A percentile compares a stretch with the other conserved stretches of the same genome.
Conservation (phyloP, 2,329 filamentous ascomycete species). For the Pyricularia sp. region DNA sequence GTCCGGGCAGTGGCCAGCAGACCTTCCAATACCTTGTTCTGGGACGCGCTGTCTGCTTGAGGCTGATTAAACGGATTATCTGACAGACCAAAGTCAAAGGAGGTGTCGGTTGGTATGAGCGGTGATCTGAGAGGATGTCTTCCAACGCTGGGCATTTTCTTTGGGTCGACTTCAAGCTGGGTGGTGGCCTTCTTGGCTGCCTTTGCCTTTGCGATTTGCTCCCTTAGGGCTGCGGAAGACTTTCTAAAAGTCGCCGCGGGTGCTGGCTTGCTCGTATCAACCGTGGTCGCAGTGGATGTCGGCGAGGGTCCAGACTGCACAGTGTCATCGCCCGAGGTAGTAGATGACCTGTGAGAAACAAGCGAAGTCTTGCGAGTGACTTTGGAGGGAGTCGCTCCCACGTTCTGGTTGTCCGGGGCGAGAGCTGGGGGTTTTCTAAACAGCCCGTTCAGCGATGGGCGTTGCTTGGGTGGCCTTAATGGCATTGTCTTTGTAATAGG, state of each 20-base stretch:
- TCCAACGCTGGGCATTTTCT: constrained; percentile 10
- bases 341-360: constrained; percentile 24
- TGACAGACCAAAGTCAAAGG: constrained; percentile 44
- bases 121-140: constrained; percentile 14
- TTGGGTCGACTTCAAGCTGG: constrained; percentile 1
- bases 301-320: constrained; percentile 22
- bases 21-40: constrained; percentile 56
- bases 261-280: constrained; percentile 21
- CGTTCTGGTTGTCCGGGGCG: constrained; percentile 19
- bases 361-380: constrained; percentile 25
- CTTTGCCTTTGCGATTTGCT: constrained; percentile 88
- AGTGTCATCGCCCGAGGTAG: constrained; percentile 22
- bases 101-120: constrained; percentile 32
- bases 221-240: constrained; percentile 68
- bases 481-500: constrained; percentile 32
- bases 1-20: constrained; percentile 60
- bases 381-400: constrained; percentile 8
- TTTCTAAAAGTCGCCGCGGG: constrained; percentile 31
- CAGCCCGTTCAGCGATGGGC: constrained; percentile 38
- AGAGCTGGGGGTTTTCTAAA: constrained; percentile 42
- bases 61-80: constrained; percentile 61
- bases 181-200: constrained; percentile 53
- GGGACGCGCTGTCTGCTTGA: constrained; percentile 37
- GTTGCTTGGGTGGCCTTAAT: constrained; percentile 31
- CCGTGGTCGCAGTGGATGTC: constrained; percentile 22